Conservation (phyloP, 345 rosid species). For the Carallia brachiata region DNA sequence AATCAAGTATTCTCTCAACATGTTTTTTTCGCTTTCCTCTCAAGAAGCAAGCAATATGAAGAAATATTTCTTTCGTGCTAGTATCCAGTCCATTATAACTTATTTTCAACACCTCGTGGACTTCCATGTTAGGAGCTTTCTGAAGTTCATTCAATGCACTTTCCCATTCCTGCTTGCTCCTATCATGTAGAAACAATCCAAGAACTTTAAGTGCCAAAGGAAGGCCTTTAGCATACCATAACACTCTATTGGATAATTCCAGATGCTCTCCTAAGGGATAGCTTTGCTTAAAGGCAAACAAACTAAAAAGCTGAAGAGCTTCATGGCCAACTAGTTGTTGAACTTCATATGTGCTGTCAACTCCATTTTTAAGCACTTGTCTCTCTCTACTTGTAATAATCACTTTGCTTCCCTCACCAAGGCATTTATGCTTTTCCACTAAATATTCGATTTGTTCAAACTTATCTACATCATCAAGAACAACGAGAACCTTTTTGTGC, state of each 20-base stretch:
- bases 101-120: neutral
- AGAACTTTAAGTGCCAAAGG: neutral
- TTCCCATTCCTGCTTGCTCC: neutral
- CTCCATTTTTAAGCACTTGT: slow-evolving; percentile 2
- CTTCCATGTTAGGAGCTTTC: neutral
- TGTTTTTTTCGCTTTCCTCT: neutral
- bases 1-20: neutral
- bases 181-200: neutral
- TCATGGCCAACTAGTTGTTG: neutral
- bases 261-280: neutral
- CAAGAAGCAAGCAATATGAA: slow-evolving; percentile 7
- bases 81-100: neutral
- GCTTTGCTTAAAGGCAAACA: neutral
- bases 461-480: neutral
- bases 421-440: no score
- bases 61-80: neutral
- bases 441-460: neutral
- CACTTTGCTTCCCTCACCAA: no score
- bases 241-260: neutral
- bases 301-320: slow-evolving; percentile 3
- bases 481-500: slow-evolving; percentile 6
- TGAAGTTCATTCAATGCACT: neutral
- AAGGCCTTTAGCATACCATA: neutral
- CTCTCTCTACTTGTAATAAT: neutral
- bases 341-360: neutral